Conservation (phyloP, 129 eudicot genomes). For the Pittosporum tobira region DNA sequence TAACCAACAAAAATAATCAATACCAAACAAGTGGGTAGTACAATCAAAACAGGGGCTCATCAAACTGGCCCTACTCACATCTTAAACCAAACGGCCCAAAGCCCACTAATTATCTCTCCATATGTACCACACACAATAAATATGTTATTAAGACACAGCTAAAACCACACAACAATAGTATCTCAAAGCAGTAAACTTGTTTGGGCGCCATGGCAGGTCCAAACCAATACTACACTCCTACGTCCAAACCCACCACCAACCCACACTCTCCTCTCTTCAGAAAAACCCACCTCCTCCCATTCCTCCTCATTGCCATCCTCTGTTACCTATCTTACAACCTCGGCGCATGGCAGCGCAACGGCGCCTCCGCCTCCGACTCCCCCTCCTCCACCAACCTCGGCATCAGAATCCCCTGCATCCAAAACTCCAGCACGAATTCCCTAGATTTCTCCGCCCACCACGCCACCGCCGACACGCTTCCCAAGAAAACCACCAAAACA, state of each 20-base stretch:
- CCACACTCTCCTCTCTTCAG: constrained; percentile 17
- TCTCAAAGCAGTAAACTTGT: too few relatives aligned
- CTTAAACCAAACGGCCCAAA: too few relatives aligned
- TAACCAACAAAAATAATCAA: too few relatives aligned
- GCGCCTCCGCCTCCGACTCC: constrained; percentile 15
- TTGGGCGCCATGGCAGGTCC: constrained; percentile 39
- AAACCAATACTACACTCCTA: constrained; percentile 40
- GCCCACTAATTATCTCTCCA: too few relatives aligned
- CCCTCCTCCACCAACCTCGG: constrained; percentile 22
- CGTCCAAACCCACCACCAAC: constrained; percentile 38
- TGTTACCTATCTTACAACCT: constrained; percentile 59
- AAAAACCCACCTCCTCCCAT: constrained; percentile 21
- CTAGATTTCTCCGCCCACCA: constrained; percentile 76
- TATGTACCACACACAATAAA: too few relatives aligned
- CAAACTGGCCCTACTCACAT: too few relatives aligned
- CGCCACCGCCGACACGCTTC: constrained; percentile 23
- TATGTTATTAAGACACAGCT: too few relatives aligned
- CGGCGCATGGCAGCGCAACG: constrained; percentile 43
- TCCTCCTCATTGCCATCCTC: constrained; percentile 36
- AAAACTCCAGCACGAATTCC: neutral
- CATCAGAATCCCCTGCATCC: constrained; percentile 21
- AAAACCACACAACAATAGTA: too few relatives aligned
- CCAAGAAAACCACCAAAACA: constrained; percentile 11
- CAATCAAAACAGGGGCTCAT: too few relatives aligned
- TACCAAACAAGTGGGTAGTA: too few relatives aligned